phyloP scores from a whole-genome alignment of 768 basidiomycete species.

The Naematelia encephala region DNA sequence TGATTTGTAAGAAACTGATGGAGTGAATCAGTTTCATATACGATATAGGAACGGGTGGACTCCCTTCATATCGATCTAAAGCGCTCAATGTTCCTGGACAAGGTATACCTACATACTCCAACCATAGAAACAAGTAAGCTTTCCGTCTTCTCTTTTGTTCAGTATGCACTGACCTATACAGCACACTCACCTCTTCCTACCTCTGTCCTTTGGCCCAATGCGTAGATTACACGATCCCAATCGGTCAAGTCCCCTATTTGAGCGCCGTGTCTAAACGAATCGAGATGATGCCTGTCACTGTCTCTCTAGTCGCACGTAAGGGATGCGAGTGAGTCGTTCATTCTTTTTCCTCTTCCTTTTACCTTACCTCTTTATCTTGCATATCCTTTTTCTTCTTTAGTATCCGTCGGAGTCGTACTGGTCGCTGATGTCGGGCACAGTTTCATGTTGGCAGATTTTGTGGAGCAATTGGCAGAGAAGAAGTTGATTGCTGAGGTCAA shows the following conservation, averaged over 20 bases:
- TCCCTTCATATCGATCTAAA: slow-evolving; percentile 20
- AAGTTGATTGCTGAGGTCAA: background rate
- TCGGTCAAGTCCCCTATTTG: slow-evolving; percentile 43
- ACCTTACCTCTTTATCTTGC: too few relatives aligned
- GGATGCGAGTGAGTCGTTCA: slow-evolving; percentile 20
- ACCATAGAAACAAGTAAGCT: slow-evolving; percentile 6
- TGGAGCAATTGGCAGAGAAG: slow-evolving; percentile 12
- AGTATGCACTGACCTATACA: slow-evolving; percentile 13
- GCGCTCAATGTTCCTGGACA: slow-evolving; percentile 3
- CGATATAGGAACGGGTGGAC: slow-evolving; percentile 19
- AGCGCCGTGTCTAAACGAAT: slow-evolving; percentile 20
- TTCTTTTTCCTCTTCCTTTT: too few relatives aligned
- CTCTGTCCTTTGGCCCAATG: slow-evolving; percentile 14
- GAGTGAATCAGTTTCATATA: slow-evolving; percentile 12
- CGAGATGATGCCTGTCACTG: slow-evolving; percentile 23
- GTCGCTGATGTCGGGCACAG: slow-evolving; percentile 3
- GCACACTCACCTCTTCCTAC: slow-evolving; percentile 7
- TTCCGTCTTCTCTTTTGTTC: background rate
- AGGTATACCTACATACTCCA: slow-evolving; percentile 1
- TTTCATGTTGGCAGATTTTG: slow-evolving; percentile 17
- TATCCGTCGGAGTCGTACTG: too few relatives aligned
- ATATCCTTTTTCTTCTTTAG: too few relatives aligned
- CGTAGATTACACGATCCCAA: slow-evolving; percentile 26
- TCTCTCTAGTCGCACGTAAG: slow-evolving; percentile 15
- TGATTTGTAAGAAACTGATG: too few relatives aligned